These are phyloP conservation scores for Phaeosphaeriaceae sp. DNA, from an alignment of 2,329 filamentous ascomycete genomes.

Conservation along the genomic window DNA sequence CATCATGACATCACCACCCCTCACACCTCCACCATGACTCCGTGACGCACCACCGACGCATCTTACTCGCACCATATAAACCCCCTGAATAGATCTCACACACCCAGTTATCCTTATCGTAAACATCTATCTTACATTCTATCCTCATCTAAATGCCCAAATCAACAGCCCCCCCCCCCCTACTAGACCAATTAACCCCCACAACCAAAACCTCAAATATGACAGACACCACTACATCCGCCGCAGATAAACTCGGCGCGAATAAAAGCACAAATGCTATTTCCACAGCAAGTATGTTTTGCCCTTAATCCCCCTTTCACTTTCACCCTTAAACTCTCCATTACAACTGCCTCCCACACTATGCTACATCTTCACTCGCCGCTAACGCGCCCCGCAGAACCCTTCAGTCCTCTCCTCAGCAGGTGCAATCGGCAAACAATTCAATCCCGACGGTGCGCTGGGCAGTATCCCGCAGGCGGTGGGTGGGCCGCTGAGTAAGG, in stretches of 20 bases:
- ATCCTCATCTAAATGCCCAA: slow-evolving; percentile 27
- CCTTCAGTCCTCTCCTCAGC: slow-evolving; percentile 55
- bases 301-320: background rate
- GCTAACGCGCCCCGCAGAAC: slow-evolving; percentile 21
- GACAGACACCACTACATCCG: slow-evolving; percentile 28
- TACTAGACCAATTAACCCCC: slow-evolving; percentile 26
- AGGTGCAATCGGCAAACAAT: slow-evolving; percentile 62
- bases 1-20: slow-evolving; percentile 27
- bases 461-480: slow-evolving; percentile 59
- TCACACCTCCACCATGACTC: background rate
- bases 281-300: slow-evolving; percentile 26
- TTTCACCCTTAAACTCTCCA: background rate
- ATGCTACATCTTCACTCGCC: background rate
- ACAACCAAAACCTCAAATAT: slow-evolving; percentile 18
- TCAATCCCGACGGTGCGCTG: slow-evolving; percentile 58
- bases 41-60: slow-evolving; percentile 10
- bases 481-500: slow-evolving; percentile 53
- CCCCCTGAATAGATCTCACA: background rate
- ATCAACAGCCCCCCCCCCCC: slow-evolving; percentile 26
- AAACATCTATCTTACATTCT: background rate
- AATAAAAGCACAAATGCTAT: slow-evolving; percentile 41
- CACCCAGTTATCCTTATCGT: too few species aligned
- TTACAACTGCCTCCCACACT: background rate
- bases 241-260: slow-evolving; percentile 36
- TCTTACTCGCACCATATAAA: slow-evolving; percentile 3